Conservation (phyloP, 305 asterid genomes). For the Fraxinus baroniana region DNA sequence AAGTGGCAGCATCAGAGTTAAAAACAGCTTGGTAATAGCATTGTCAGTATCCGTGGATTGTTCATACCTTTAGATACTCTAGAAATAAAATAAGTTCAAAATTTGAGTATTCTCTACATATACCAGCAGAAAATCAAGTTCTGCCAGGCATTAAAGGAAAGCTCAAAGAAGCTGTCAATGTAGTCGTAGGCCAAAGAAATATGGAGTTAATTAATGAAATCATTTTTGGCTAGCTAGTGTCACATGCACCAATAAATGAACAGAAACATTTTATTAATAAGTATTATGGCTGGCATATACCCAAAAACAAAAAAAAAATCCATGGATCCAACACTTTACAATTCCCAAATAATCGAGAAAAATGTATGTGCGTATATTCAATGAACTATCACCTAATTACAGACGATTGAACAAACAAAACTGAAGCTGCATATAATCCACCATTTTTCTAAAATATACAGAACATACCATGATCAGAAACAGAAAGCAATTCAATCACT, state of each 20-base stretch:
- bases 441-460: background rate
- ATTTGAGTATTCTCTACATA: background rate
- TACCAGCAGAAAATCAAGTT: background rate
- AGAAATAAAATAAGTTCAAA: conserved; percentile 1
- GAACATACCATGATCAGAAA: background rate
- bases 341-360: background rate
- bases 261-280: background rate
- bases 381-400: background rate
- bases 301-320: background rate
- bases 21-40: background rate
- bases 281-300: background rate
- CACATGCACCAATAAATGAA: background rate
- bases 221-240: background rate
- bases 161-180: background rate
- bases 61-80: background rate
- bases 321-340: background rate
- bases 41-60: background rate
- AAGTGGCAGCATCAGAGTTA: background rate
- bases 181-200: background rate
- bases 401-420: background rate
- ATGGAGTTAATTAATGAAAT: background rate
- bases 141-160: background rate
- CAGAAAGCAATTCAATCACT: background rate
- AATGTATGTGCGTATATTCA: background rate
- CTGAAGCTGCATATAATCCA: background rate